Base-by-base conservation (phyloP, 1,139 yeast species). In the Pichia cactophila region DNA sequence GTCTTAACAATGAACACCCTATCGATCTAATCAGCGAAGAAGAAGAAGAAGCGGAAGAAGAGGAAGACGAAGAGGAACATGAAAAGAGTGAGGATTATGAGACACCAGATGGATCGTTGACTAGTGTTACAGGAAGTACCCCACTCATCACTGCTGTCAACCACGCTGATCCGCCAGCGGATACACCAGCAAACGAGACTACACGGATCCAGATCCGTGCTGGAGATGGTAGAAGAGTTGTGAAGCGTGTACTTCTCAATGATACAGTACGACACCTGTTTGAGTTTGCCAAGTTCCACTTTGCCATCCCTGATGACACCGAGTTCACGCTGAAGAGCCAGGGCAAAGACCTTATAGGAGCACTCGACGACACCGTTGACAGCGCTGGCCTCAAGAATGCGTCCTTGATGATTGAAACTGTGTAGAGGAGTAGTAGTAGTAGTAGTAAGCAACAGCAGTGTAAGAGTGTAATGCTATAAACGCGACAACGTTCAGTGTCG, bases 131-230 rank as follows among this genome's bases (percentile, higher is more conserved):
- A 23, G 23, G 23, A 23, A 26, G 28, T 14, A 23, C 20, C 6
- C 38, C 52, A 23, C 42, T 43, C 5, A 51, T 62, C 9, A 51
- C 48, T 10, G 55, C 65, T 0, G 58, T 62, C 0, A 72, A 74
- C 36, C 81, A 81, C 51, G 68, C 69, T 0, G 96, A 86, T 56
- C 89, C 92, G 0, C 70, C 80, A 1, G 26, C 51, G 1, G 65
- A 67, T 4, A 37, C 28, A 17, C 74, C 81, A 0, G 74, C 74
- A 3, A 67, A 75, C 1, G 28, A n/a, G 14, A 75, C 80, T 1
- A 87, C 97, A 1, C 72, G 98, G 58, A 77, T 94, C 26, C 98
- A 92, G 66, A 75, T 94, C 23, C 75, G 97, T 51, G 78, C 88
- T 42, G 95, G 94, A 17, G 89, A 85, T 59, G 97, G 97, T 26